Conservation (phyloP, 805 yeast species). For the Diddensiella santjacobensis region DNA sequence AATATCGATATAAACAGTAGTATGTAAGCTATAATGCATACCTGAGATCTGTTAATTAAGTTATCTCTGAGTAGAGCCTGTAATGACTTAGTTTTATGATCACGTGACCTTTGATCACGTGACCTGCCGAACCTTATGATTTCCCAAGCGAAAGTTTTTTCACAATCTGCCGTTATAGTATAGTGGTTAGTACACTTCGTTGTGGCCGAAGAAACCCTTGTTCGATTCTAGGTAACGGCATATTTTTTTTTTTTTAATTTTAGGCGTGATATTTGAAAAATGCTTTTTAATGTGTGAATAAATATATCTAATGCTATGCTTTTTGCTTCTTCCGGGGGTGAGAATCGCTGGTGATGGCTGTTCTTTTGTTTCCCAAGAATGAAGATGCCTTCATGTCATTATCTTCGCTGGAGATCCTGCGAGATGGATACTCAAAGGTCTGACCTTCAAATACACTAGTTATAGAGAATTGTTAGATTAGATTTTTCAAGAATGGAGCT, state of each 20-base stretch:
- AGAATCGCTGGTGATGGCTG: conserved; percentile 23
- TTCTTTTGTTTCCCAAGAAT: conserved; percentile 33
- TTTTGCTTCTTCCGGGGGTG: conserved; percentile 28
- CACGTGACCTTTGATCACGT: too few relatives aligned
- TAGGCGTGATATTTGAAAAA: background rate
- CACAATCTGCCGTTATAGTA: conserved; percentile 8
- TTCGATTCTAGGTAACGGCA: conserved; percentile 8
- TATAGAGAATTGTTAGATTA: background rate
- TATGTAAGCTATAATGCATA: too few relatives aligned
- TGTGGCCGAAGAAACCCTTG: conserved; percentile 9
- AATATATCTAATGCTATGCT: background rate
- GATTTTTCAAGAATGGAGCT: background rate
- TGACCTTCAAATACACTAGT: conserved; percentile 66
- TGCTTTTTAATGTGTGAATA: background rate
- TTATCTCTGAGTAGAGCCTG: too few relatives aligned
- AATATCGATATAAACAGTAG: too few relatives aligned
- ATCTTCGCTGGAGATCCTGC: conserved; percentile 85
- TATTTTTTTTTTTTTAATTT: background rate
- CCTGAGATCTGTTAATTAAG: too few relatives aligned
- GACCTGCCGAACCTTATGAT: background rate
- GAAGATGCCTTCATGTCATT: conserved; percentile 57
- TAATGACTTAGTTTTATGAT: too few relatives aligned
- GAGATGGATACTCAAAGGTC: conserved; percentile 69
- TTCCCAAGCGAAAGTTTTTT: background rate
- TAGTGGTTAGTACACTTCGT: conserved; percentile 8